Evolutionary conservation across 2,329 filamentous ascomycete genomes (phyloP).

Genomic region (Aspergillus sp.): DNA sequence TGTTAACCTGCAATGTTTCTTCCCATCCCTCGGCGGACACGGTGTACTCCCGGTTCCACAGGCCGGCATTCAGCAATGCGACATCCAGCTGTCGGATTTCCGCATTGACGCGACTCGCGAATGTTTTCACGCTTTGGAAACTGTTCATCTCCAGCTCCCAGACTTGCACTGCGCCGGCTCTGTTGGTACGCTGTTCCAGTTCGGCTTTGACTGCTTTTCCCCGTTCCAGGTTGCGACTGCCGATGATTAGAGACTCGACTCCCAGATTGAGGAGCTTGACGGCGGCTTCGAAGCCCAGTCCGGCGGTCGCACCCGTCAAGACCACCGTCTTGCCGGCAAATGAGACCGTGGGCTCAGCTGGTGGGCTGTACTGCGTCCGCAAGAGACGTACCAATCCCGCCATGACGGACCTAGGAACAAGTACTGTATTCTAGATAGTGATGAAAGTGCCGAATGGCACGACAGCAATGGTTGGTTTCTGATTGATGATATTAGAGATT

Average conservation of each 20-base stretch:
- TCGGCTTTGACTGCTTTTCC: constrained; percentile 42
- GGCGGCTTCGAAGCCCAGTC: constrained; percentile 52
- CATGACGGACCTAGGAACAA: constrained; percentile 15
- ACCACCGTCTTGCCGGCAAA: constrained; percentile 49
- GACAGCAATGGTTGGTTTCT: not conserved
- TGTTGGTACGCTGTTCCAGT: constrained; percentile 35
- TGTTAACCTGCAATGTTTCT: constrained; percentile 57
- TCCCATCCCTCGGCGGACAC: constrained; percentile 49
- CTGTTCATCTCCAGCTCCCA: constrained; percentile 49
- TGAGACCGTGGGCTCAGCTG: constrained; percentile 36
- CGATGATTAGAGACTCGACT: constrained; percentile 46
- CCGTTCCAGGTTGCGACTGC: constrained; percentile 43
- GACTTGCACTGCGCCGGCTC: constrained; percentile 38
- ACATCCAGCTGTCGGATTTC: constrained; percentile 44
- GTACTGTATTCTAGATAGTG: too few relatives aligned
- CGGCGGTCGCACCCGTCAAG: constrained; percentile 52
- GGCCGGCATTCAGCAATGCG: constrained; percentile 47
- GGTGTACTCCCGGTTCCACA: constrained; percentile 38
- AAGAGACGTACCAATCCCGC: constrained; percentile 29
- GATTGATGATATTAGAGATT: not conserved
- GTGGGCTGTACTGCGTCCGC: constrained; percentile 33
- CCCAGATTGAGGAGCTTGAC: constrained; percentile 47
- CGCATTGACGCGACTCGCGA: constrained; percentile 37
- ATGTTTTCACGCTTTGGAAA: constrained; percentile 46
- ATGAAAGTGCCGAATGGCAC: too few relatives aligned